Evolutionary conservation across 441 rosid species (phyloP).

Genomic region (Capsella rubella): DNA sequence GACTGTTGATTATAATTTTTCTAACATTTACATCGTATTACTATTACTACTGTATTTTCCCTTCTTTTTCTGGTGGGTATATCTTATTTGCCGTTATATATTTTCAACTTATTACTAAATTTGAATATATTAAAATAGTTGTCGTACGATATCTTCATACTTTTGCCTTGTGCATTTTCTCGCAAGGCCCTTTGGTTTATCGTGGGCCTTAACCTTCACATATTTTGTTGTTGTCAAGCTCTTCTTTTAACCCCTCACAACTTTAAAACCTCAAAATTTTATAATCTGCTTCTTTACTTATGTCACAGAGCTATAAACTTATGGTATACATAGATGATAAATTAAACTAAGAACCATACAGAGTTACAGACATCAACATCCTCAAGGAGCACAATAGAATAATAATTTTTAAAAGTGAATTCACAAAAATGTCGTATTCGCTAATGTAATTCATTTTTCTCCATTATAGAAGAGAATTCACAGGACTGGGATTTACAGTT

Average conservation of each 20-base stretch:
- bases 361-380: background rate
- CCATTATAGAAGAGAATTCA: background rate
- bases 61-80: background rate
- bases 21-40: slow-evolving; percentile 33
- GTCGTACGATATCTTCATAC: background rate
- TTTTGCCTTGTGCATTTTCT: slow-evolving; percentile 2
- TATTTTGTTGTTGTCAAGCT: background rate
- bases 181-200: background rate
- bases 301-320: background rate
- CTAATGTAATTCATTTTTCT: background rate
- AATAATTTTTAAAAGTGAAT: background rate
- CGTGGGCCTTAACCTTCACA: background rate
- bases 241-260: background rate
- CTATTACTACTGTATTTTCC: slow-evolving; percentile 6
- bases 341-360: background rate
- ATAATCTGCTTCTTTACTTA: background rate
- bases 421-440: background rate
- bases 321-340: background rate
- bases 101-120: background rate
- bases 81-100: background rate
- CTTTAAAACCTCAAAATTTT: background rate
- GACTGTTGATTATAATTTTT: slow-evolving; percentile 19
- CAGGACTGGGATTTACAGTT: background rate
- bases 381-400: background rate
- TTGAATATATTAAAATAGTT: background rate